These are phyloP conservation scores for Globisporangium rhizosaccharum DNA, from an alignment of 352 stramenopile genomes.

Conservation along the genomic window DNA sequence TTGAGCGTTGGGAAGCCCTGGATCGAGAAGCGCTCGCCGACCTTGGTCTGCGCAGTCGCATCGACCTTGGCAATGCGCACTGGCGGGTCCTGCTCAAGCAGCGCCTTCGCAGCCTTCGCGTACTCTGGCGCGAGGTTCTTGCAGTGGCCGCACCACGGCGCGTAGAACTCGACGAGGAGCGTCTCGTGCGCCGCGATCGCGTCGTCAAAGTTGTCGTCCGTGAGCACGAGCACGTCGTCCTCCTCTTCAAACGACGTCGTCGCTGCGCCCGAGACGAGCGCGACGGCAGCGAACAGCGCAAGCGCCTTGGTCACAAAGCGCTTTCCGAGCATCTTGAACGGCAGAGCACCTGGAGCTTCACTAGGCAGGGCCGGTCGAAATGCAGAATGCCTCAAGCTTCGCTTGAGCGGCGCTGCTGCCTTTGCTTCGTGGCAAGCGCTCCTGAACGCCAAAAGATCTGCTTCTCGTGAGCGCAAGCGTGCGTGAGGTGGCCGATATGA, in stretches of 20 bases:
- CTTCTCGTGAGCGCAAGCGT: too few relatives aligned
- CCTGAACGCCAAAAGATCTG: too few relatives aligned
- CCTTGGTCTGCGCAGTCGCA: constrained; percentile 77
- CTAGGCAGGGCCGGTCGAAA: not conserved
- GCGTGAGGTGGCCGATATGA: too few relatives aligned
- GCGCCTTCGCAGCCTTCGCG: constrained; percentile 74
- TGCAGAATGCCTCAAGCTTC: too few relatives aligned
- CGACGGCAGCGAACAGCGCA: constrained; percentile 44
- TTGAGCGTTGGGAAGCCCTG: constrained; percentile 90
- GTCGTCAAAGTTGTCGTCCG: constrained; percentile 89
- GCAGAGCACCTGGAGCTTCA: constrained; percentile 5
- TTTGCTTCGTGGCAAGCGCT: too few relatives aligned
- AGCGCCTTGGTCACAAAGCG: constrained; percentile 33
- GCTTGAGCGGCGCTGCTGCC: too few relatives aligned
- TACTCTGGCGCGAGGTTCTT: constrained; percentile 90
- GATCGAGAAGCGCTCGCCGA: constrained; percentile 76
- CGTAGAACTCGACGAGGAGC: constrained; percentile 94
- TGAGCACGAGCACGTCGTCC: constrained; percentile 89
- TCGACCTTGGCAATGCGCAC: constrained; percentile 87
- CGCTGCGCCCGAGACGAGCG: constrained; percentile 31
- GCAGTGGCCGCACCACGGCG: constrained; percentile 94
- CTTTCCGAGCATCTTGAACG: constrained; percentile 53
- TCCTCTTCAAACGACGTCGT: constrained; percentile 78
- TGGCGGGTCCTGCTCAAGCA: constrained; percentile 71
- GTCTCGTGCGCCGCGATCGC: constrained; percentile 78